A percentile compares a stretch with the other conserved stretches of the same genome.
Conservation (phyloP, 2,329 filamentous ascomycete genomes). For the Arthroderma sp. region DNA sequence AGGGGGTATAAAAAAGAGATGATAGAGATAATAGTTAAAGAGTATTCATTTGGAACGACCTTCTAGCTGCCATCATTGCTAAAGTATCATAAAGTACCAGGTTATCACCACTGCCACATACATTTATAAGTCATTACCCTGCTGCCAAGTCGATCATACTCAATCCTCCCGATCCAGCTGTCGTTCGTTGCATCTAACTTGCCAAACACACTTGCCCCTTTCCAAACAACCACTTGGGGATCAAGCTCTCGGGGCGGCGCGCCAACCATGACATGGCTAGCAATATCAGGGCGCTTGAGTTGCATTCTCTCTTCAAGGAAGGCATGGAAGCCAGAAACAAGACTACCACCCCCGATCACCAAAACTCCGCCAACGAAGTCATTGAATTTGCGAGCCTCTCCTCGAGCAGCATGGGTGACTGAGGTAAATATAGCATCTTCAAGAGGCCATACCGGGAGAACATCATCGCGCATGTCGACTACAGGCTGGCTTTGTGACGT, state of each 20-base stretch:
- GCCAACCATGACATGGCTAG: slow-evolving; percentile 56
- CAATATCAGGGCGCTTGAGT: slow-evolving; percentile 47
- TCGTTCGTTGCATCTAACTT: slow-evolving; percentile 79
- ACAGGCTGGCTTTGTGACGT: slow-evolving; percentile 21
- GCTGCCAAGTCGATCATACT: slow-evolving; percentile 76
- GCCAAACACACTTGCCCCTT: slow-evolving; percentile 92
- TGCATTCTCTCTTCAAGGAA: slow-evolving; percentile 76
- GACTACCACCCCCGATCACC: slow-evolving; percentile 74
- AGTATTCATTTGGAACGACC: not conserved
- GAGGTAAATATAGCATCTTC: slow-evolving; percentile 83
- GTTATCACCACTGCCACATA: slow-evolving; percentile 46
- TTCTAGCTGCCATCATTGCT: not conserved
- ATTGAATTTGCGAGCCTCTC: slow-evolving; percentile 83
- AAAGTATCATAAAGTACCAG: not conserved
- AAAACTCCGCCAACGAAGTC: slow-evolving; percentile 86
- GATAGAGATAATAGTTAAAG: not conserved
- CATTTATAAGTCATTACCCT: slow-evolving; percentile 75
- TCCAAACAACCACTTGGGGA: slow-evolving; percentile 95
- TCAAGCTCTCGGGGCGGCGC: slow-evolving; percentile 82
- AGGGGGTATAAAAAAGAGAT: not conserved
- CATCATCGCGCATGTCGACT: slow-evolving; percentile 57
- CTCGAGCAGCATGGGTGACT: slow-evolving; percentile 73
- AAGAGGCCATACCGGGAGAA: slow-evolving; percentile 70
- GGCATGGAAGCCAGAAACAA: slow-evolving; percentile 65
- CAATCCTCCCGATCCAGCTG: slow-evolving; percentile 77